These are phyloP conservation scores for Stentor coeruleus DNA, from an alignment of 73 alveolate genomes.

Conservation along the genomic window DNA sequence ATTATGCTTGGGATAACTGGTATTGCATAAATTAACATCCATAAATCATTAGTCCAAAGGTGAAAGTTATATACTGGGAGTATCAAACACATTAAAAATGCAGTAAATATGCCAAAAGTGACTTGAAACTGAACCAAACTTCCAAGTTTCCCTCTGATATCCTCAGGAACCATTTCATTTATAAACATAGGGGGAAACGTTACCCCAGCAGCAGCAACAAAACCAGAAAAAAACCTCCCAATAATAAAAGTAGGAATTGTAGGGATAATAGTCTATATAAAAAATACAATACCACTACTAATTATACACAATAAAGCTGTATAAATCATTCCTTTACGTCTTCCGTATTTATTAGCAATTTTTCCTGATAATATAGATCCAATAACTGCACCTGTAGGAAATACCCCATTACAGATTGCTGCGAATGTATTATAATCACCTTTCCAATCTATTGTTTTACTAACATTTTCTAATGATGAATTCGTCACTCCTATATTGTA, in stretches of 20 bases:
- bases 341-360: neutral
- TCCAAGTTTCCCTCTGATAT: conserved; percentile 13
- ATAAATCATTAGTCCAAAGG: neutral
- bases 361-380: neutral
- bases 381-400: neutral
- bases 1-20: conserved; percentile 17
- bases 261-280: conserved; percentile 7
- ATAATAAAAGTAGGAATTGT: conserved; percentile 7
- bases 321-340: neutral
- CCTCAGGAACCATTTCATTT: conserved; percentile 23
- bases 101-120: conserved; percentile 6
- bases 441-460: neutral
- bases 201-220: conserved; percentile 8
- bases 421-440: neutral
- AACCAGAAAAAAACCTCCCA: conserved; percentile 25
- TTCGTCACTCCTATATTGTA: neutral
- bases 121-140: conserved; percentile 24
- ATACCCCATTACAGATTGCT: neutral
- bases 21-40: conserved; percentile 22
- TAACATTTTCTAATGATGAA: neutral
- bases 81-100: neutral
- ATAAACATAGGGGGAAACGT: conserved; percentile 10
- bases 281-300: neutral
- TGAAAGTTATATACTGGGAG: conserved; percentile 1
- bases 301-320: neutral